Evolutionary conservation across 1,284 basidiomycete genomes (phyloP).

Genomic region (Moniliella sp.): DNA sequence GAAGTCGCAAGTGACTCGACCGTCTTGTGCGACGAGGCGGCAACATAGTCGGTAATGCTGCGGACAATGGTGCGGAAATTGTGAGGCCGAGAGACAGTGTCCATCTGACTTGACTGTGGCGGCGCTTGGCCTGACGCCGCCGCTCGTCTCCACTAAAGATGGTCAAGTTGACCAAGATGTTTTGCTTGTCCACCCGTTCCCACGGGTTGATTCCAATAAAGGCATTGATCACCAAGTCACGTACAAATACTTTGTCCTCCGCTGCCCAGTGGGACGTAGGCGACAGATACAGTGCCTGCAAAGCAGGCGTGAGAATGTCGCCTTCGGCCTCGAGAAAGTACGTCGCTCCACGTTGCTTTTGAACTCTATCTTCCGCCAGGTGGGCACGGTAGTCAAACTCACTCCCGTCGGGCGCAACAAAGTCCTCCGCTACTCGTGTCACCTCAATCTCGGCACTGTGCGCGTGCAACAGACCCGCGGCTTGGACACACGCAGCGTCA

Average conservation of each 20-base stretch:
- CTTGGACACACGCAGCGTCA: slow-evolving; percentile 39
- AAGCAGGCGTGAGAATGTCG: no score
- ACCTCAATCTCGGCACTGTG: slow-evolving; percentile 38
- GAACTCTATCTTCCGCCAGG: no score
- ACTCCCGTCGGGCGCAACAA: slow-evolving; percentile 6
- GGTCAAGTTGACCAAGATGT: slow-evolving; percentile 45
- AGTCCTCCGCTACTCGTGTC: slow-evolving; percentile 12
- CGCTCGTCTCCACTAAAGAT: slow-evolving; percentile 29
- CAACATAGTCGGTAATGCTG: slow-evolving; percentile 35
- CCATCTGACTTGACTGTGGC: slow-evolving; percentile 1
- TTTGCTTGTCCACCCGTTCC: slow-evolving; percentile 50
- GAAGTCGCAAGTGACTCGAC: slow-evolving; percentile 52
- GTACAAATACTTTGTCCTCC: slow-evolving; percentile 26
- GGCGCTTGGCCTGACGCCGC: neutral
- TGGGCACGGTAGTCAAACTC: no score
- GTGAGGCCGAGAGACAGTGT: slow-evolving; percentile 15
- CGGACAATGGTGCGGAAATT: slow-evolving; percentile 9
- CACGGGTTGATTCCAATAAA: slow-evolving; percentile 54
- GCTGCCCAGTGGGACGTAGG: neutral
- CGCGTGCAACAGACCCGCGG: slow-evolving; percentile 43
- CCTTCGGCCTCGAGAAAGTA: no score
- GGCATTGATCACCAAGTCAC: slow-evolving; percentile 42
- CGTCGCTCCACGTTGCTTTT: no score
- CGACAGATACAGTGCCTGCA: neutral
- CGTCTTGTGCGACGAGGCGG: slow-evolving; percentile 45